A percentile compares a stretch with the other conserved stretches of the same genome.
These are phyloP conservation scores for Vicia faba DNA, from an alignment of 306 rosid species.

Conservation along the genomic window DNA sequence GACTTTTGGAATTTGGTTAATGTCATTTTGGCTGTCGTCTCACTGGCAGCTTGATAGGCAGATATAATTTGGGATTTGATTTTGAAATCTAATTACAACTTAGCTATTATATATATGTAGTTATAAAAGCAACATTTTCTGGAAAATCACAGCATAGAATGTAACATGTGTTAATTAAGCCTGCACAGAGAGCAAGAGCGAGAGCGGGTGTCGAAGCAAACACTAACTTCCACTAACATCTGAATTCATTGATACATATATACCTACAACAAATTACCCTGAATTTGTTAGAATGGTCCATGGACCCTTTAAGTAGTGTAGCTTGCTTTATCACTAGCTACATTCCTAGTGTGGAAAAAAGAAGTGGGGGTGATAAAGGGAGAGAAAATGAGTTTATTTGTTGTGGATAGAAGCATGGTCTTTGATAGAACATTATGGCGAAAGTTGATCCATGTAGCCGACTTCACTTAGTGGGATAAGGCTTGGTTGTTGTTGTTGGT, in stretches of 20 bases:
- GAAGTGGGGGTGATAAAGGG: not conserved
- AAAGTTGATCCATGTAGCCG: no score
- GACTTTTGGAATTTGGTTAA: not conserved
- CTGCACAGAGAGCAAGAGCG: not conserved
- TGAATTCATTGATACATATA: not conserved
- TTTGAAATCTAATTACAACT: not conserved
- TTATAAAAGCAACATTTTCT: not conserved
- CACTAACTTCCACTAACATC: conserved; percentile 12
- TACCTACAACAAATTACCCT: not conserved
- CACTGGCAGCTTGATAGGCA: not conserved
- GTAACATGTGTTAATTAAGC: not conserved
- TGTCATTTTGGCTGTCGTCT: not conserved
- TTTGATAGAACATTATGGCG: no score
- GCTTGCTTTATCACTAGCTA: conserved; percentile 8
- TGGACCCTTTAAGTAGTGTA: not conserved
- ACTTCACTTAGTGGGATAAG: no score
- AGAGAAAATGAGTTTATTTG: conserved; percentile 1
- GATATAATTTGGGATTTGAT: not conserved
- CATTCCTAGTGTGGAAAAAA: conserved; percentile 22
- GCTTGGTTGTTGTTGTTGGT: no score
- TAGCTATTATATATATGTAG: not conserved
- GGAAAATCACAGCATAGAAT: conserved; percentile 4
- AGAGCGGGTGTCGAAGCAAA: conserved; percentile 8
- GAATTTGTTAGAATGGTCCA: not conserved
- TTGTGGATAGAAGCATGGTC: no score